phyloP scores from a whole-genome alignment of 768 basidiomycete species.

The Mycena latifolia region DNA sequence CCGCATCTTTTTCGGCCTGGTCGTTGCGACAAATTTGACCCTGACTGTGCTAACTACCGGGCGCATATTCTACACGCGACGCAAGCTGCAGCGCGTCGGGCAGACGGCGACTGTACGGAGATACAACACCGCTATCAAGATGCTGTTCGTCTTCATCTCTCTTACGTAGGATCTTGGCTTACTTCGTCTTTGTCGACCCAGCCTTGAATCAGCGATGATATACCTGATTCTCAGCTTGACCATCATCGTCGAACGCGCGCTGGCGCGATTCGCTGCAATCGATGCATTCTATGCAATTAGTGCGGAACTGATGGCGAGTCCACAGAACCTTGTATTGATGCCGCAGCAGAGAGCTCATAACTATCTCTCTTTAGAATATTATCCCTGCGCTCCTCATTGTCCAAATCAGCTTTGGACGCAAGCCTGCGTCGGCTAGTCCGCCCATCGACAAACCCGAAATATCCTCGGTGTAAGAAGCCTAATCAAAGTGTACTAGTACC shows the following conservation, averaged over 20 bases:
- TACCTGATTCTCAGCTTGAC: not conserved
- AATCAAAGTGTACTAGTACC: too few species aligned
- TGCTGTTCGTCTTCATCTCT: not conserved
- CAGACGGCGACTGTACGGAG: not conserved
- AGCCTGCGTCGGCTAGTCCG: too few species aligned
- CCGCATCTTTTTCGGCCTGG: not conserved
- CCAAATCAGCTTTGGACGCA: too few species aligned
- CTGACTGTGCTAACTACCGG: conserved; percentile 1
- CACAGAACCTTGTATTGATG: too few species aligned
- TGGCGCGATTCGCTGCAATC: not conserved
- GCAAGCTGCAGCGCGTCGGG: not conserved
- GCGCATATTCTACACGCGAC: not conserved
- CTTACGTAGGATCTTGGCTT: not conserved
- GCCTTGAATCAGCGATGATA: not conserved
- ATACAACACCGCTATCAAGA: not conserved
- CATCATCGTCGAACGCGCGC: not conserved
- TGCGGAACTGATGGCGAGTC: not conserved
- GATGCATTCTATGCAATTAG: not conserved
- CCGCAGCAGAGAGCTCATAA: too few species aligned
- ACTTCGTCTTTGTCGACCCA: not conserved
- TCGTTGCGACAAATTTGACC: not conserved
- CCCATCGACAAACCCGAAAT: too few species aligned
- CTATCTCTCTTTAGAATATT: too few species aligned
- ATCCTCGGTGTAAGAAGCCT: too few species aligned
- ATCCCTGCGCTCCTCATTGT: too few species aligned